Evolutionary conservation across 768 basidiomycete species (phyloP).

Genomic region (Termitomyces eurrhizus): DNA sequence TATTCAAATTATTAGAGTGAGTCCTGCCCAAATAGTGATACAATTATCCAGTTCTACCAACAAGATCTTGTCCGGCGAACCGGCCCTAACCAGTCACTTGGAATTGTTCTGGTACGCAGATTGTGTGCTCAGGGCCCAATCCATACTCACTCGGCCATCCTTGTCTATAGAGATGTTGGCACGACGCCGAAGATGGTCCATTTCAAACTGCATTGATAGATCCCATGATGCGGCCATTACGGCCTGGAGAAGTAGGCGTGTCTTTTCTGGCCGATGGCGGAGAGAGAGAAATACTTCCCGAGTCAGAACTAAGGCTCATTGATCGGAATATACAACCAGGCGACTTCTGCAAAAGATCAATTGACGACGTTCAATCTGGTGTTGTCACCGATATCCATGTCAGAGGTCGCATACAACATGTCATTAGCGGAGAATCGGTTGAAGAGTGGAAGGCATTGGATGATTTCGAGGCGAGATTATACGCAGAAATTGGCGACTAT

Average conservation of each 20-base stretch:
- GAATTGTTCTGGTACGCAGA: slow-evolving; percentile 60
- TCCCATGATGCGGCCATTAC: slow-evolving; percentile 71
- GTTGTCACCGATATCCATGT: slow-evolving; percentile 65
- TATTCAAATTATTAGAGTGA: not conserved
- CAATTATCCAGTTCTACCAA: slow-evolving; percentile 51
- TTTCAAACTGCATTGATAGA: slow-evolving; percentile 44
- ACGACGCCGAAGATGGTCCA: slow-evolving; percentile 73
- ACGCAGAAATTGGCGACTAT: slow-evolving; percentile 77
- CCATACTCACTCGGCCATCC: not conserved
- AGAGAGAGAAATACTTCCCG: slow-evolving; percentile 67
- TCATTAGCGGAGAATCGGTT: slow-evolving; percentile 57
- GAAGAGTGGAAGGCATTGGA: slow-evolving; percentile 59
- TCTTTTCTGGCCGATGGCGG: slow-evolving; percentile 51
- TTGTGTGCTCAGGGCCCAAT: not conserved
- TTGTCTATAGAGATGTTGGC: slow-evolving; percentile 73
- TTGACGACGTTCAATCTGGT: slow-evolving; percentile 73
- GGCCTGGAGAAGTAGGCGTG: slow-evolving; percentile 80
- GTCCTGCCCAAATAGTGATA: not conserved
- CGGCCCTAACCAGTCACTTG: slow-evolving; percentile 38
- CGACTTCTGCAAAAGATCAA: slow-evolving; percentile 76
- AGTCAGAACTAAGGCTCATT: slow-evolving; percentile 63
- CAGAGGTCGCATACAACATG: slow-evolving; percentile 69
- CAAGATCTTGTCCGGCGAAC: slow-evolving; percentile 61
- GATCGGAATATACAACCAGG: slow-evolving; percentile 77
- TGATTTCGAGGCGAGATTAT: slow-evolving; percentile 53